Base-by-base conservation (phyloP, 75 land plant genomes). In the Larix kaempferi region DNA sequence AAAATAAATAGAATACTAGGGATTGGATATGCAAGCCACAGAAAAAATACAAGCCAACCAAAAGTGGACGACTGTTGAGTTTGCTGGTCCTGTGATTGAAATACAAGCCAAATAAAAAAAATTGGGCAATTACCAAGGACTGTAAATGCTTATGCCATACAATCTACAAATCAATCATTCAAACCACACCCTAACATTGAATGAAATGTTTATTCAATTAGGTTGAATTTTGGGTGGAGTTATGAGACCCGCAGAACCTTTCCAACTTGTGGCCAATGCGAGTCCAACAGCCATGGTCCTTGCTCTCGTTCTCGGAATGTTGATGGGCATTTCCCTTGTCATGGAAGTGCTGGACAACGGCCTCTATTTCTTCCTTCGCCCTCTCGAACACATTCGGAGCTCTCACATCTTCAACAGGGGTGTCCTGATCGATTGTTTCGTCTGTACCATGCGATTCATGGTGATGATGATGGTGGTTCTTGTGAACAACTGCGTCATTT, bases 331-430 rank as follows among this genome's bases (percentile, higher is more conserved):
- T 49, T 49, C 12, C 12, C 13, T 49, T 49, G 12, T 80, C 85
- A 81, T 79, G 85, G 56, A 85, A 72, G 6, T 87, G 57, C 55
- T 76, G 79, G 25, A 88, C 80, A 41, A 88, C 14, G 33, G 89
- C 89, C 62, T 88, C 87, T 12, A 88, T 57, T 76, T 88, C 89
- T 82, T 88, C 89, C 62, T 82, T 85, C 12, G 80, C 87, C 37
- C 87, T 29, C 27, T 82, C 84, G 62, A 88, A 82, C 59, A 88
- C 81, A 55, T 55, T 78, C 1, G 89, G 89, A 11, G 73, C 89
- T 57, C 76, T 88, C 1, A 88, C 85, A 22, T 80, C 85, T 12
- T 80, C 85, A 12, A 83, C 54, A 1, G 85, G 79, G 11, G 90
- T 88, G 29, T 79, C 56, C 79, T 85, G 80, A 66, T 88, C 87